Base-by-base conservation (phyloP, 225 moss, liverwort and hornwort genomes). In the Climacium dendroides region DNA sequence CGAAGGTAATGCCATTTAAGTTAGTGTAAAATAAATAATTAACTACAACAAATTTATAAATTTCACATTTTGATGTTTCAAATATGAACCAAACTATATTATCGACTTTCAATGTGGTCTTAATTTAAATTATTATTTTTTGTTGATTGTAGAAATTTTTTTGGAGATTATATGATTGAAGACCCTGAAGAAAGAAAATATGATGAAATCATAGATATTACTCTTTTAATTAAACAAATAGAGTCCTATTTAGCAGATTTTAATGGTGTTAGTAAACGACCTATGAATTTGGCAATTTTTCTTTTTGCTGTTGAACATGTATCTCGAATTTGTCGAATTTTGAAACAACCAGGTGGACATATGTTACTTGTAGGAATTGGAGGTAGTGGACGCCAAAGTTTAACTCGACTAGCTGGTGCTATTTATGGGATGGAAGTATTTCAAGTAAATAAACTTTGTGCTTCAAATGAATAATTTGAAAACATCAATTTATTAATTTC, bases 351-450 rank as follows among this genome's bases (percentile, higher is more conserved):
- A 50, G 88, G 96, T 41, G 97, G 97, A 37, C 95, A 98, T 60
- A 98, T 98, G 95, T 87, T 98, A 62, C 95, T 98, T 53, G 94
- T 98, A 43, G 97, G 97, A 88, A 96, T 98, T 70, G 97, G 97
- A 90, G 97, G 97, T n/a, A 96, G 96, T 89, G 96, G 96, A 35
- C 91, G 97, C 18, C 96, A 98, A 86, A 98, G 97, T 89, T 91
- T 98, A 35, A 98, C 96, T 50, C 88, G 96, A 7, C 87, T 98
- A 35, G 85, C 96, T 37, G 92, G 95, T 70, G 94, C 95, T 13
- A 95, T 98, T 53, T 98, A 98, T 86, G 85, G 89, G 24, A 98
- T 98, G 97, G 96, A 98, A 89, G 95, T 98, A 67, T 98, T 95
- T 76, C 96, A 98, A 94, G 97, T 96, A 89, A n/a, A 35, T 62